Evolutionary conservation across 2,329 filamentous ascomycete species (phyloP).

Genomic region (Corinectria fuckeliana): DNA sequence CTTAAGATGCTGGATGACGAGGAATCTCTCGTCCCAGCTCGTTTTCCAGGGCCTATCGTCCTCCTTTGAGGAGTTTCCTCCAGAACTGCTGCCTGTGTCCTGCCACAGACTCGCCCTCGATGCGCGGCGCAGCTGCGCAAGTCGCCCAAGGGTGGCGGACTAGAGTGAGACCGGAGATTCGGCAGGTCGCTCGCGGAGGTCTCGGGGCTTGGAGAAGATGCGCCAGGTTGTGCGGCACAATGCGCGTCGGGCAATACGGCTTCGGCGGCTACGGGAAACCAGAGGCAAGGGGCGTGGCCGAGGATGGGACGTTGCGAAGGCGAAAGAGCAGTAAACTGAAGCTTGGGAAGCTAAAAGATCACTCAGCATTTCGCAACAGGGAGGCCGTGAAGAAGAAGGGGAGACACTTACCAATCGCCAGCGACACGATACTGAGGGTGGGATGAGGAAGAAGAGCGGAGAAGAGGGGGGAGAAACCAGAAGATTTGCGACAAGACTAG

Average conservation of each 20-base stretch:
- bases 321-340: slow-evolving; percentile 1
- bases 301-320: slow-evolving; percentile 17
- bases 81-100: slow-evolving; percentile 11
- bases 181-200: not conserved
- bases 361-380: slow-evolving; percentile 11
- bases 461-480: not conserved
- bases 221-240: not conserved
- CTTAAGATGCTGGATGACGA: not conserved
- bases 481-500: slow-evolving; percentile 18
- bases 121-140: slow-evolving; percentile 9
- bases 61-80: not conserved
- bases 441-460: slow-evolving; percentile 10
- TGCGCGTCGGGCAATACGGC: not conserved
- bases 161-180: slow-evolving; percentile 5
- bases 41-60: not conserved
- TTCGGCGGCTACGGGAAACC: not conserved
- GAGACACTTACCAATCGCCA: slow-evolving; percentile 17
- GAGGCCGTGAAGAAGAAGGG: not conserved
- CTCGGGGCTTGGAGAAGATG: not conserved
- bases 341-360: slow-evolving; percentile 5
- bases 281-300: slow-evolving; percentile 4
- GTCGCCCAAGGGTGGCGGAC: slow-evolving; percentile 14
- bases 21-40: not conserved
- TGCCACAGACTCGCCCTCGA: slow-evolving; percentile 4
- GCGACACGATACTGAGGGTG: not conserved